Evolutionary conservation across 2,329 filamentous ascomycete genomes (phyloP).

Genomic region (Boeremia lycopersici): DNA sequence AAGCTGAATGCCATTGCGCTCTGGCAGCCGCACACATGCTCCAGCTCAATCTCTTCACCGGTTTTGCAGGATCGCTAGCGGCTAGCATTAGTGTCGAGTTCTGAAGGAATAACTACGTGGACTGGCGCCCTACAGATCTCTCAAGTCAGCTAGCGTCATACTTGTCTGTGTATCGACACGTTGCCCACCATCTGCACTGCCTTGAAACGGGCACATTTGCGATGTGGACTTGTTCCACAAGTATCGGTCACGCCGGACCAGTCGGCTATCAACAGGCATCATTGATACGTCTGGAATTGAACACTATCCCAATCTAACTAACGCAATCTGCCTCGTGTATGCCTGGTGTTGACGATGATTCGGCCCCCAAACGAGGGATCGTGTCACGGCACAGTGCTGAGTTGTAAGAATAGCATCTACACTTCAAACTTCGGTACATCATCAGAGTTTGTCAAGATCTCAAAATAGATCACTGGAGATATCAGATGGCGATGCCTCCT

Average conservation of each 20-base stretch:
- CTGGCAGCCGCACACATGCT: neutral
- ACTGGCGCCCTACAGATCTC: neutral
- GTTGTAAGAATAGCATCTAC: neutral
- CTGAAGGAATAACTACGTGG: neutral
- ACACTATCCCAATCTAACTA: neutral
- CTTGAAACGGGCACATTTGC: neutral
- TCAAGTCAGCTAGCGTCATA: neutral
- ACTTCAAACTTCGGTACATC: neutral
- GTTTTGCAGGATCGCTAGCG: neutral
- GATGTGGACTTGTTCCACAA: neutral
- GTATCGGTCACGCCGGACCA: neutral
- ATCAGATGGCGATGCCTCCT: slow-evolving; percentile 8
- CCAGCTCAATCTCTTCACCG: neutral
- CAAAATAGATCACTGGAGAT: slow-evolving; percentile 7
- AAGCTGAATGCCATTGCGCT: neutral
- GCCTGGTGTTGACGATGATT: slow-evolving; percentile 1
- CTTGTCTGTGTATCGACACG: neutral
- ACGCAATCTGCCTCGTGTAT: neutral
- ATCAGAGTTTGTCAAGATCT: neutral
- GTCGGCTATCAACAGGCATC: neutral
- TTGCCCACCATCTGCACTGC: neutral
- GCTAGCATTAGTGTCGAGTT: slow-evolving; percentile 1
- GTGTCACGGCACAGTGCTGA: slow-evolving; percentile 1
- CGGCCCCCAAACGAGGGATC: neutral
- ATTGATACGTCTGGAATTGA: neutral